Conservation (phyloP, 768 basidiomycete species). For the Termitomyces sp. region DNA sequence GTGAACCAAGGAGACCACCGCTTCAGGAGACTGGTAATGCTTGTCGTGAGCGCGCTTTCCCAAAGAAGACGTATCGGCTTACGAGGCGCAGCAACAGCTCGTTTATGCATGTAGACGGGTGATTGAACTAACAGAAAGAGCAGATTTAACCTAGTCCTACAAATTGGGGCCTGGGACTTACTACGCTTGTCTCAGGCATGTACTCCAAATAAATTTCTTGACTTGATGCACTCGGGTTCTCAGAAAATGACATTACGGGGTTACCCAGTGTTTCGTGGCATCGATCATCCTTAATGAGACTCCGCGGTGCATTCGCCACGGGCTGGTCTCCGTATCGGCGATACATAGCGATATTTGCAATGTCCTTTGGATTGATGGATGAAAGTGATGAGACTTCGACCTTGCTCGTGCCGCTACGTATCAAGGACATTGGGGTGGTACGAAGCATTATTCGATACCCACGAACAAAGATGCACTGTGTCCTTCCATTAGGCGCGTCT, state of each 20-base stretch:
- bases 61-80: background rate
- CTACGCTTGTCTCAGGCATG: background rate
- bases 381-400: conserved; percentile 9
- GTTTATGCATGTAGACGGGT: conserved; percentile 14
- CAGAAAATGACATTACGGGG: background rate
- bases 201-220: conserved; percentile 2
- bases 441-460: conserved; percentile 14
- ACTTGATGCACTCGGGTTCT: background rate
- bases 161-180: background rate
- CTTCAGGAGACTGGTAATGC: conserved; percentile 3
- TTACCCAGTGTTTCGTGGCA: background rate
- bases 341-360: background rate
- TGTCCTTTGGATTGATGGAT: conserved; percentile 5
- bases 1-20: conserved; percentile 11
- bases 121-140: conserved; percentile 5
- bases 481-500: conserved; percentile 6
- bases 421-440: conserved; percentile 2
- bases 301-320: background rate
- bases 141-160: background rate
- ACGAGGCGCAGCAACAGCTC: conserved; percentile 11
- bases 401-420: conserved; percentile 2
- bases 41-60: background rate
- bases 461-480: conserved; percentile 14
- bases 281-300: background rate
- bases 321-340: background rate